These are phyloP conservation scores for Haberlea rhodopensis DNA, from an alignment of 257 asterid species.

Conservation along the genomic window DNA sequence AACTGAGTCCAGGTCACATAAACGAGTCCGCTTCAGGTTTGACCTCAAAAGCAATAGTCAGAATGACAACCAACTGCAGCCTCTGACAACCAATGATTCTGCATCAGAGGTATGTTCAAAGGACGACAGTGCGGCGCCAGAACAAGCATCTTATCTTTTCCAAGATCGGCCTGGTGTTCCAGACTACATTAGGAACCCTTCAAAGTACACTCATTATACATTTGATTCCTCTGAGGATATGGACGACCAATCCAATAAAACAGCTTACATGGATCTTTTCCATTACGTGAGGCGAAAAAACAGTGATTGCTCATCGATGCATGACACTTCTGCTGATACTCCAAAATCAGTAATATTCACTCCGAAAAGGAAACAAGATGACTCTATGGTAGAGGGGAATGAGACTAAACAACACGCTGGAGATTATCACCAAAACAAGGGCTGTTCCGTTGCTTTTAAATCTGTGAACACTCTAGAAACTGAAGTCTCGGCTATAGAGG, in stretches of 20 bases:
- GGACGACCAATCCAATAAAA: conserved; percentile 62
- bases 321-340: conserved; percentile 30
- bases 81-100: conserved; percentile 27
- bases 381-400: conserved; percentile 24
- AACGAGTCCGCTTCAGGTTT: conserved; percentile 62
- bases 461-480: conserved; percentile 41
- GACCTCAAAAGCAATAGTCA: conserved; percentile 27
- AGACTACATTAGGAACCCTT: conserved; percentile 73
- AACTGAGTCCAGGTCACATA: conserved; percentile 43
- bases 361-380: conserved; percentile 45
- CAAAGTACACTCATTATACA: conserved; percentile 68
- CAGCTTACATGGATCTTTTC: conserved; percentile 56
- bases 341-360: conserved; percentile 53
- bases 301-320: conserved; percentile 21
- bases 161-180: conserved; percentile 43
- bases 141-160: conserved; percentile 30
- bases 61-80: conserved; percentile 28
- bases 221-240: conserved; percentile 52
- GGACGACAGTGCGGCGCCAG: conserved; percentile 23
- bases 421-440: conserved; percentile 35
- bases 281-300: conserved; percentile 39
- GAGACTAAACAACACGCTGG: conserved; percentile 26
- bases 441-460: conserved; percentile 42
- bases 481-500: conserved; percentile 65
- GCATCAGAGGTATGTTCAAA: conserved; percentile 17